A percentile compares a stretch with the other conserved stretches of the same genome.
Conservation (phyloP, 2,329 filamentous ascomycete species). For the Hysterium pulicare region DNA sequence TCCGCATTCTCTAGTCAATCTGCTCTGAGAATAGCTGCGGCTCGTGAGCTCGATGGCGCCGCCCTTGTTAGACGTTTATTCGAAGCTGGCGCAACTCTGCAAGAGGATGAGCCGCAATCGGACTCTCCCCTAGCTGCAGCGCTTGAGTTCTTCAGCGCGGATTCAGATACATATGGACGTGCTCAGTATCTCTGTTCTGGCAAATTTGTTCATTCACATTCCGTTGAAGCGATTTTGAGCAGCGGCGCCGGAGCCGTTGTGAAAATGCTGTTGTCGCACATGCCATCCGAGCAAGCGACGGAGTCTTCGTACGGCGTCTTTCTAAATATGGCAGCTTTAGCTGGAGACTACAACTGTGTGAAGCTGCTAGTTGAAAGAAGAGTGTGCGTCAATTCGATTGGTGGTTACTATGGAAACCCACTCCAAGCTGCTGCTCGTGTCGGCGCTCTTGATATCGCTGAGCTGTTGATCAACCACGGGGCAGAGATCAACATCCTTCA, state of each 20-base stretch:
- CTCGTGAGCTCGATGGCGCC: no score
- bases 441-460: not conserved
- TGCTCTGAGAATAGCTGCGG: no score
- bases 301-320: not conserved
- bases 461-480: not conserved
- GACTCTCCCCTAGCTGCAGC: no score
- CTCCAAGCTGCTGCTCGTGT: not conserved
- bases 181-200: no score
- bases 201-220: not conserved
- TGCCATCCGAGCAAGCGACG: not conserved
- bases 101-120: no score
- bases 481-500: not conserved
- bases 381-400: not conserved
- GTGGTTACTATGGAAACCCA: not conserved
- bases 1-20: no score
- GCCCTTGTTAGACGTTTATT: no score
- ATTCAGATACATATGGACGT: no score
- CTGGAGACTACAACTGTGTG: not conserved
- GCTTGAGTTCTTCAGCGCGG: no score
- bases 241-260: not conserved
- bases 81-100: no score
- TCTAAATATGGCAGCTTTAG: not conserved
- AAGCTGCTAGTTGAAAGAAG: not conserved
- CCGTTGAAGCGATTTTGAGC: not conserved
- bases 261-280: not conserved